Conservation (phyloP, 2,329 filamentous ascomycete species). For the Cadophora sp. region DNA sequence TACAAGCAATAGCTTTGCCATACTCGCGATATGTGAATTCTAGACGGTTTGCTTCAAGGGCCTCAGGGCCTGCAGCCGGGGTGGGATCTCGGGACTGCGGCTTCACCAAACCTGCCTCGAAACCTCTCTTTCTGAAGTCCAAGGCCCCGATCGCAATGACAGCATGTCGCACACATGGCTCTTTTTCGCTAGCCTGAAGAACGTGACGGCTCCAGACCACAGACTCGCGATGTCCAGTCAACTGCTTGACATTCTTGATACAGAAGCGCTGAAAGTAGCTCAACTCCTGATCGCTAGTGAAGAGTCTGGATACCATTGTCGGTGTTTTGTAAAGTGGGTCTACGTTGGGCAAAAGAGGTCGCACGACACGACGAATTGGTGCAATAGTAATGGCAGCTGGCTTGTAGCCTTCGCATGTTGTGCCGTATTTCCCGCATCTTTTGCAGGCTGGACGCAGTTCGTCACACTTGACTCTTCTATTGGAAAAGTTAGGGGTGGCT, state of each 20-base stretch:
- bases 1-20: conserved; percentile 2
- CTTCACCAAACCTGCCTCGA: neutral
- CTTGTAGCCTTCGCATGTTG: conserved; percentile 1
- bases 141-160: conserved; percentile 30
- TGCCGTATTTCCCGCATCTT: conserved; percentile 2
- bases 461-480: conserved; percentile 6
- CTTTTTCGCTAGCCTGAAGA: conserved; percentile 26
- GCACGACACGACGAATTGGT: too few species aligned
- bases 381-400: too few species aligned
- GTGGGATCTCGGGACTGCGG: too few species aligned
- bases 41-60: neutral
- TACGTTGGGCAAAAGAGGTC: neutral
- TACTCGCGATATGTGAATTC: conserved; percentile 24
- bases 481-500: neutral
- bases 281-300: conserved; percentile 25
- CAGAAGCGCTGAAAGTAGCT: conserved; percentile 30
- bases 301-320: neutral
- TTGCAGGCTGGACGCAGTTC: neutral
- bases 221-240: conserved; percentile 21
- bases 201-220: conserved; percentile 27
- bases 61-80: too few species aligned
- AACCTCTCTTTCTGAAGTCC: conserved; percentile 6
- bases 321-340: too few species aligned
- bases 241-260: conserved; percentile 20
- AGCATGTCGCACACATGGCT: conserved; percentile 27